Evolutionary conservation across 108 stramenopile genomes (phyloP).

Genomic region (Cyclotella sp.): DNA sequence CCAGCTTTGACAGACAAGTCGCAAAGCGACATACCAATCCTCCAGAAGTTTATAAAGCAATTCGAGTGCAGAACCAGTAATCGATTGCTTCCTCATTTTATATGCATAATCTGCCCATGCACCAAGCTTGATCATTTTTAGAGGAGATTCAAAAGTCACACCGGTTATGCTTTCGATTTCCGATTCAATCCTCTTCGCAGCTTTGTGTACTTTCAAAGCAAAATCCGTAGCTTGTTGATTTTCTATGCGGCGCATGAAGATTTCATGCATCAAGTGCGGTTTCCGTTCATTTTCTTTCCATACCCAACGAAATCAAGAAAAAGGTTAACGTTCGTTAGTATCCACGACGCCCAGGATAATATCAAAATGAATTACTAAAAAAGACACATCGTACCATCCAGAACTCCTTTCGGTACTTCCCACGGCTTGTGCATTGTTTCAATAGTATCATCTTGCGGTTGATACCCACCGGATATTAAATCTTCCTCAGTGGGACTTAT

Average conservation of each 20-base stretch:
- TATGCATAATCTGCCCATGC: conserved; percentile 52
- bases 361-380: too few species aligned
- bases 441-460: conserved; percentile 41
- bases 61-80: conserved; percentile 9
- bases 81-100: conserved; percentile 7
- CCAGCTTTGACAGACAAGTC: conserved; percentile 53
- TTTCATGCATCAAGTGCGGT: conserved; percentile 40
- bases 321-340: too few species aligned
- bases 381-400: conserved; percentile 22
- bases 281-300: background rate
- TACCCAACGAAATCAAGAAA: background rate
- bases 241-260: conserved; percentile 52
- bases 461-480: conserved; percentile 53
- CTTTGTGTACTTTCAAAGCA: conserved; percentile 43
- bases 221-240: conserved; percentile 30
- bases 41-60: conserved; percentile 30
- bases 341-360: too few species aligned
- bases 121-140: conserved; percentile 27
- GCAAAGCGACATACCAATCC: conserved; percentile 54
- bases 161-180: conserved; percentile 17
- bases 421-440: conserved; percentile 42
- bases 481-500: conserved; percentile 55
- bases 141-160: conserved; percentile 40
- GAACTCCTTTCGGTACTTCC: conserved; percentile 45
- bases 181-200: conserved; percentile 33